Percentiles rank a stretch among this genome's conserved stretches.
Conservation (phyloP, 345 rosid species). For the Eutrema heterophyllum region DNA sequence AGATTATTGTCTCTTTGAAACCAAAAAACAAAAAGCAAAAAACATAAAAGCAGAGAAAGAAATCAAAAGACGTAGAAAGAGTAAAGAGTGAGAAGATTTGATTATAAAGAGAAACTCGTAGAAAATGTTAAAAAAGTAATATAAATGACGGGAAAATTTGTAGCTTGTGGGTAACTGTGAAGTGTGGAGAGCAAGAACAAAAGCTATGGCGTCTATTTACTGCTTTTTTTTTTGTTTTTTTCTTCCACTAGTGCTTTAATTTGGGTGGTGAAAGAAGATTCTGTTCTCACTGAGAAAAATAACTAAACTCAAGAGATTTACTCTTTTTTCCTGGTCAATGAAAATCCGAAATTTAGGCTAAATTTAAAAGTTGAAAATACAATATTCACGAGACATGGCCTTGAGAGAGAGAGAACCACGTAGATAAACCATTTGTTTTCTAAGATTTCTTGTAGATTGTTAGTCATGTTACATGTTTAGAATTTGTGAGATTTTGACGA, state of each 20-base stretch:
- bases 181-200: slow-evolving; percentile 8
- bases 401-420: neutral
- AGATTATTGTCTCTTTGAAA: neutral
- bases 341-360: neutral
- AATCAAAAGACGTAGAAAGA: neutral
- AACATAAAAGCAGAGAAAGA: neutral
- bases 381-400: neutral
- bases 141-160: neutral
- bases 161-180: slow-evolving; percentile 12
- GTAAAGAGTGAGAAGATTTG: slow-evolving; percentile 1
- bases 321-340: neutral
- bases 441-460: neutral
- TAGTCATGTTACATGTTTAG: slow-evolving; percentile 5
- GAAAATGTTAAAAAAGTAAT: neutral
- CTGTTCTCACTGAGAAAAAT: slow-evolving; percentile 19
- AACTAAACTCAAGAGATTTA: neutral
- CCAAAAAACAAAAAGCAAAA: neutral
- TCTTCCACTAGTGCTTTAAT: neutral
- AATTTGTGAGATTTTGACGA: neutral
- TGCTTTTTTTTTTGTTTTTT: neutral
- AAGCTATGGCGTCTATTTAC: slow-evolving; percentile 19
- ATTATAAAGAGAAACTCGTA: neutral
- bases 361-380: neutral
- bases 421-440: slow-evolving; percentile 15
- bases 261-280: slow-evolving; percentile 25